phyloP scores from a whole-genome alignment of 2,329 filamentous ascomycete species.

The Clonostachys rosea region DNA sequence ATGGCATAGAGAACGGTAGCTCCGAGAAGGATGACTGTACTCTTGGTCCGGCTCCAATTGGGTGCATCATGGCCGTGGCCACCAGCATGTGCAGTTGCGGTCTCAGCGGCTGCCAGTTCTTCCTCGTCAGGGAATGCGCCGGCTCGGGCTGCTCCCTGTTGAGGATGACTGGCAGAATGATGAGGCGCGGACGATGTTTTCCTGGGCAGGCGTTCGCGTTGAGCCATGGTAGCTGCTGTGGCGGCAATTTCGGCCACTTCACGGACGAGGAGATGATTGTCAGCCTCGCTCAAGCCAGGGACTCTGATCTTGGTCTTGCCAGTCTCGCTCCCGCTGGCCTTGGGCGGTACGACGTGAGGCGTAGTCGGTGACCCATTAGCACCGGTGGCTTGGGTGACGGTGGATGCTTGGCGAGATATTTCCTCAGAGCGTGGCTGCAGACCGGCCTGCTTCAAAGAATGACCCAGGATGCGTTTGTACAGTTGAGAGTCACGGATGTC shows the following conservation, averaged over 20 bases:
- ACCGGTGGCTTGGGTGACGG: conserved; percentile 10
- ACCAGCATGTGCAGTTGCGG: conserved; percentile 12
- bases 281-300: conserved; percentile 72
- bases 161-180: not conserved
- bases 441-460: conserved; percentile 82
- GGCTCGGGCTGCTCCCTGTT: conserved; percentile 17
- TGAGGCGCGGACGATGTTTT: conserved; percentile 21
- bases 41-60: conserved; percentile 94
- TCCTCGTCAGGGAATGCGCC: conserved; percentile 30
- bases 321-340: conserved; percentile 37
- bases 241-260: conserved; percentile 93
- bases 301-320: conserved; percentile 43
- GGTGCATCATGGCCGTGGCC: conserved; percentile 86
- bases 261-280: conserved; percentile 75
- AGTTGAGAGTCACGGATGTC: conserved; percentile 85
- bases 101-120: conserved; percentile 23
- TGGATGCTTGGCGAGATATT: conserved; percentile 30
- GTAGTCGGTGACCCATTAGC: conserved; percentile 42
- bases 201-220: conserved; percentile 57
- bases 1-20: conserved; percentile 93
- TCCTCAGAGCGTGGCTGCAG: conserved; percentile 51
- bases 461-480: conserved; percentile 89
- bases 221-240: conserved; percentile 82
- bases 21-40: conserved; percentile 78
- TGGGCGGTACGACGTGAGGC: conserved; percentile 75